Conservation (phyloP, 768 basidiomycete species). For the Termitomyces sp. region DNA sequence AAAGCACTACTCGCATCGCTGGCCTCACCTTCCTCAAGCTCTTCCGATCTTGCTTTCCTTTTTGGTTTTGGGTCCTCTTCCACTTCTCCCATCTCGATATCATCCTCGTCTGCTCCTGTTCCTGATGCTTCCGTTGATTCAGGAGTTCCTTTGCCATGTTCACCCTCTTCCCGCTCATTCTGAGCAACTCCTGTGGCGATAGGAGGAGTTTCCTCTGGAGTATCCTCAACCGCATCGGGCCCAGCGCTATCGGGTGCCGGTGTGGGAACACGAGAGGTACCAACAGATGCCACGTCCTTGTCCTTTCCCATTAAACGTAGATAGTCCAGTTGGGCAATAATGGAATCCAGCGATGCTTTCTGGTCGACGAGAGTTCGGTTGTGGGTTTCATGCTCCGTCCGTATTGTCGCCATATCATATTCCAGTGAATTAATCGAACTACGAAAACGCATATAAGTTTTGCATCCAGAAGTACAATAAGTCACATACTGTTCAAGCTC, state of each 20-base stretch:
- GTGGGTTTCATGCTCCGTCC: slow-evolving; percentile 69
- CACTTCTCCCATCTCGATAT: slow-evolving; percentile 91
- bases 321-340: slow-evolving; percentile 55
- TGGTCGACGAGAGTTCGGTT: slow-evolving; percentile 60
- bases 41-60: slow-evolving; percentile 52
- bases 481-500: slow-evolving; percentile 71
- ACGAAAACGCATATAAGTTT: neutral
- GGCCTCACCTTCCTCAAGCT: slow-evolving; percentile 83
- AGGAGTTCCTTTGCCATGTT: slow-evolving; percentile 31
- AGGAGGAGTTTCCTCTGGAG: neutral
- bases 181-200: slow-evolving; percentile 1
- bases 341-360: slow-evolving; percentile 58
- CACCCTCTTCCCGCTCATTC: slow-evolving; percentile 24
- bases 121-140: slow-evolving; percentile 12
- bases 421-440: slow-evolving; percentile 69
- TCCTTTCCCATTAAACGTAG: slow-evolving; percentile 70
- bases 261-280: slow-evolving; percentile 39
- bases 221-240: slow-evolving; percentile 13
- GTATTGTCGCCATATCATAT: slow-evolving; percentile 74
- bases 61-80: slow-evolving; percentile 64
- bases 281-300: slow-evolving; percentile 40
- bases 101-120: slow-evolving; percentile 36
- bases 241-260: slow-evolving; percentile 37
- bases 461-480: neutral
- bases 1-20: slow-evolving; percentile 75